phyloP scores from a whole-genome alignment of 2,329 filamentous ascomycete species.

The Colletotrichum cuscutae region DNA sequence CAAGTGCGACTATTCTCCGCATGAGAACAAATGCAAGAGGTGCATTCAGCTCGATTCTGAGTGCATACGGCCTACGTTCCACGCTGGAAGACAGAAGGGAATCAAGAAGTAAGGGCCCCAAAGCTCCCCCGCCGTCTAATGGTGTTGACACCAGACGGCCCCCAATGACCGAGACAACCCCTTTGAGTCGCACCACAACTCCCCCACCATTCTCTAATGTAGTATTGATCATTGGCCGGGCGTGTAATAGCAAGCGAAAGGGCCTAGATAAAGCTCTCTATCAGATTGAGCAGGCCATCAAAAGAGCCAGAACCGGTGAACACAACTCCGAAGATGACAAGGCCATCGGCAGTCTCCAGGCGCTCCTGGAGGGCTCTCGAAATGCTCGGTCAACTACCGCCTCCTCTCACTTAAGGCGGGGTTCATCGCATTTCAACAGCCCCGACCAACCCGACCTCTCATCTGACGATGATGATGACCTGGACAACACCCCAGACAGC shows the following conservation, averaged over 20 bases:
- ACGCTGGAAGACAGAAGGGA: constrained; percentile 78
- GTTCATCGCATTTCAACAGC: constrained; percentile 31
- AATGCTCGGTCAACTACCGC: constrained; percentile 32
- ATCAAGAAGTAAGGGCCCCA: constrained; percentile 74
- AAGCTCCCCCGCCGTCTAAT: neutral
- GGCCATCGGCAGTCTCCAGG: constrained; percentile 55
- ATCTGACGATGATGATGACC: constrained; percentile 46
- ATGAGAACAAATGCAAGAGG: constrained; percentile 66
- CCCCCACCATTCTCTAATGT: neutral
- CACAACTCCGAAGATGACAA: constrained; percentile 56
- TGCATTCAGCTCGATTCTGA: constrained; percentile 68
- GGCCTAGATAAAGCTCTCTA: constrained; percentile 79
- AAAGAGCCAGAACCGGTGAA: constrained; percentile 60
- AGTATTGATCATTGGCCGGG: neutral
- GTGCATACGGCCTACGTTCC: constrained; percentile 77
- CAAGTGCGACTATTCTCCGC: constrained; percentile 68
- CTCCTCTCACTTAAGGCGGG: constrained; percentile 36
- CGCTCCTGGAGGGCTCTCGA: constrained; percentile 47
- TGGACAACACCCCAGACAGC: constrained; percentile 41
- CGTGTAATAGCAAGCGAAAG: constrained; percentile 72
- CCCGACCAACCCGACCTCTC: constrained; percentile 43
- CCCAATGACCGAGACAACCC: neutral
- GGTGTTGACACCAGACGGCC: neutral
- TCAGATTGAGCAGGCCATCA: constrained; percentile 77
- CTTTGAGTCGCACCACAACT: neutral